Base-by-base conservation (phyloP, 2,329 filamentous ascomycete genomes). In the Monilinia aucupariae region DNA sequence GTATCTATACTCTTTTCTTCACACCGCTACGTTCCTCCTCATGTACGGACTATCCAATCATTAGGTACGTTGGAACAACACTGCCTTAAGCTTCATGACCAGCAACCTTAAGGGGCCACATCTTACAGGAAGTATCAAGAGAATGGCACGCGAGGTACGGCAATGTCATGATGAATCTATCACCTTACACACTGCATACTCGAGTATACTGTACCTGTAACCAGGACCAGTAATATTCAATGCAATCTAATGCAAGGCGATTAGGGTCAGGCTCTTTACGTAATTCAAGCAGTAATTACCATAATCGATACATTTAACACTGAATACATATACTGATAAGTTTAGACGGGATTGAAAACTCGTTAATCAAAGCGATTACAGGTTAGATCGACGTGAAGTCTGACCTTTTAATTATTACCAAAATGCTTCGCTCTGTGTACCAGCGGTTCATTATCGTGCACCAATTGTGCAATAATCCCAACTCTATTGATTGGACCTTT, bases 401-500 rank as follows among this genome's bases (percentile, higher is more conserved):
- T n/a, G n/a, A n/a, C n/a, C 7, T 10, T 32, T 17, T 45, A 45
- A 27, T 56, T n/a, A n/a, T n/a, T n/a, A n/a, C n/a, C n/a, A n/a
- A 20, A 0, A 39, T 9, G 27, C 45, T 55, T 39, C 53, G 39
- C 53, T 56, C 39, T 45, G 53, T 56, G 39, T 39, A 20, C 53
- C 53, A 32, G 37, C 53, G 20, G 53, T 17, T 56, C 53, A 45
- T 56, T 56, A n/a, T n/a, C n/a, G n/a, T n/a, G 43, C 53, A 32
- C 53, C 43, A 56, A 56, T 56, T 56, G 45, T 39, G 32, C 53
- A 56, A 56, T 56, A n/a, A n/a, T n/a, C 20, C 25, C 22, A 56
- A 56, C 53, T 56, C n/a, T 32, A 45, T 55, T 45, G 17, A 56
- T 20, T 56, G 27, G 53, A 45, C 6, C 53, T 45, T 12, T 17